phyloP scores from a whole-genome alignment of 1,284 basidiomycete genomes.

The Thelephora terrestris region DNA sequence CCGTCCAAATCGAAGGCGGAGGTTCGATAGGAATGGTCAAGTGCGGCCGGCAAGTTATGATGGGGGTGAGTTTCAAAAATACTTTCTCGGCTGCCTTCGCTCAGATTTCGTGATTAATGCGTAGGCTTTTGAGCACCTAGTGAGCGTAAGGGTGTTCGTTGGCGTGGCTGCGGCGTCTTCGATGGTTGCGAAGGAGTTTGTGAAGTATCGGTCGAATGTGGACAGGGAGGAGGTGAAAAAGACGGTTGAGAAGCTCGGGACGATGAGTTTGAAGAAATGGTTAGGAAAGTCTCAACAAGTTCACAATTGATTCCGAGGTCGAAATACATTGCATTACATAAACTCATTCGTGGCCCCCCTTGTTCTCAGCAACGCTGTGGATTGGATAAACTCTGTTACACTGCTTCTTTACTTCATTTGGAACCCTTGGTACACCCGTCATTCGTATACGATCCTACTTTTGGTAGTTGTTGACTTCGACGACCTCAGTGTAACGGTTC shows the following conservation, averaged over 20 bases:
- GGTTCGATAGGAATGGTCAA: constrained; percentile 60
- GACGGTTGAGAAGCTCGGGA: constrained; percentile 53
- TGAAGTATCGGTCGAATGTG: constrained; percentile 52
- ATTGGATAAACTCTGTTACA: too few species aligned
- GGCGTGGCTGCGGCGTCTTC: constrained; percentile 33
- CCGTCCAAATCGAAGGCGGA: constrained; percentile 62
- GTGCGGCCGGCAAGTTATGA: constrained; percentile 49
- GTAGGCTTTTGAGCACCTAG: constrained; percentile 62
- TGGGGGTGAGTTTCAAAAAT: constrained; percentile 36
- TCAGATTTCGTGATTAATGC: constrained; percentile 3
- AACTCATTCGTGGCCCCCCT: too few species aligned
- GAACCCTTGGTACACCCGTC: too few species aligned
- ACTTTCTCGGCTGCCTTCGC: not conserved
- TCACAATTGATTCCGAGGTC: not conserved
- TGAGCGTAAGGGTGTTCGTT: constrained; percentile 42
- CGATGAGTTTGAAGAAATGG: constrained; percentile 71
- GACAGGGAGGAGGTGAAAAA: constrained; percentile 50
- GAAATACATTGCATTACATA: too few species aligned
- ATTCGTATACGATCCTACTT: too few species aligned
- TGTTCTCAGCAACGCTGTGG: too few species aligned
- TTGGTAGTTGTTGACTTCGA: too few species aligned
- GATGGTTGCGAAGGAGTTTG: constrained; percentile 48
- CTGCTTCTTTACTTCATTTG: too few species aligned
- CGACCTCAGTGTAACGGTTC: not conserved
- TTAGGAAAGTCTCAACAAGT: constrained; percentile 38